Evolutionary conservation across 1,139 yeast species (phyloP).

Genomic region (Komagataea norvegica): DNA sequence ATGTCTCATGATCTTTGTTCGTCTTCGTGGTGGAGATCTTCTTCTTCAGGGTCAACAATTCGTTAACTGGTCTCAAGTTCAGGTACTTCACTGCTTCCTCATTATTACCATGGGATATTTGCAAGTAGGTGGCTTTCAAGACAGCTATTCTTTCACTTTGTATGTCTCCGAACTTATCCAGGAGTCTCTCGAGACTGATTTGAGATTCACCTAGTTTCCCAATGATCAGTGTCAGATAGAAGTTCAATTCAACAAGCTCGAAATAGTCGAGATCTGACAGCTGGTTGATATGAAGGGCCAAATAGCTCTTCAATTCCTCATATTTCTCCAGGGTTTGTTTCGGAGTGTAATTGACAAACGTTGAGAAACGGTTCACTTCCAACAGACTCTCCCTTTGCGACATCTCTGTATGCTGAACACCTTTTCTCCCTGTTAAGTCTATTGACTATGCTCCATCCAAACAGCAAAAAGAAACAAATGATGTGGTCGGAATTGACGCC

Average conservation of each 20-base stretch:
- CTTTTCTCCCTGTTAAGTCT: too few relatives aligned
- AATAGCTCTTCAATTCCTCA: constrained; percentile 29
- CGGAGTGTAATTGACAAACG: constrained; percentile 37
- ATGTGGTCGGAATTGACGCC: neutral
- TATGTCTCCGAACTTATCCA: constrained; percentile 58
- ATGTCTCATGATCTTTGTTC: constrained; percentile 23
- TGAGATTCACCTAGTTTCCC: constrained; percentile 70
- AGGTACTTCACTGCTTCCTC: constrained; percentile 33
- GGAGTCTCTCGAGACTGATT: constrained; percentile 52
- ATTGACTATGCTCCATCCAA: too few relatives aligned
- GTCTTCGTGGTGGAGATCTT: constrained; percentile 31
- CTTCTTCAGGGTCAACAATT: constrained; percentile 33
- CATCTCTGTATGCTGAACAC: constrained; percentile 14
- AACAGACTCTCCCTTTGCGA: constrained; percentile 29
- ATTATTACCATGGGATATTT: constrained; percentile 45
- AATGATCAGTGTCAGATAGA: constrained; percentile 60
- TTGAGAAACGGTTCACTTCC: constrained; percentile 34
- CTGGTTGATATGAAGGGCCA: constrained; percentile 22
- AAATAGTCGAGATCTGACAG: constrained; percentile 48
- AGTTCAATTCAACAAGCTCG: constrained; percentile 64
- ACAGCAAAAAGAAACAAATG: too few relatives aligned
- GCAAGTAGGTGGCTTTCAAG: constrained; percentile 53
- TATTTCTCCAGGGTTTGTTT: constrained; percentile 33
- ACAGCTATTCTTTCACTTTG: constrained; percentile 52
- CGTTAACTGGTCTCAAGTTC: constrained; percentile 28